Conservation (phyloP, 768 basidiomycete species). For the Strobilomyces echinocephalus region DNA sequence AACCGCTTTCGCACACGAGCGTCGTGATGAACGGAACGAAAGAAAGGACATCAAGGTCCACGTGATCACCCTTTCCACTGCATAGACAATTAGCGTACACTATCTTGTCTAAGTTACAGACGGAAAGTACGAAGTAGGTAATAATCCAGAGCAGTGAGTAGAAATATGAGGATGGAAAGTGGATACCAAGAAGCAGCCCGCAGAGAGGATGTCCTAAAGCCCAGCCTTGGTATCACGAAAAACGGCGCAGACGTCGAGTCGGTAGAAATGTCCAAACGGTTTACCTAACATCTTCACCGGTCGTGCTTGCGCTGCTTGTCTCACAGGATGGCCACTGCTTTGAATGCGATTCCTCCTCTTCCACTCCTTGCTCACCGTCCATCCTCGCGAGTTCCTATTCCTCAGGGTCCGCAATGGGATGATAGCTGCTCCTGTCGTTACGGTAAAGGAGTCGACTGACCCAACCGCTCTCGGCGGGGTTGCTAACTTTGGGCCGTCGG, state of each 20-base stretch:
- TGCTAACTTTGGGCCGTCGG: constrained; percentile 21
- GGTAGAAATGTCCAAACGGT: background rate
- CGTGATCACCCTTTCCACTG: constrained; percentile 6
- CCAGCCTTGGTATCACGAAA: constrained; percentile 5
- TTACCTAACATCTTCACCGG: constrained; percentile 8
- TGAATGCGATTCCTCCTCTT: constrained; percentile 19
- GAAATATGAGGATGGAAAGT: constrained; percentile 27
- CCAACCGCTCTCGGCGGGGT: constrained; percentile 37
- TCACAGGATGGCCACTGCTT: constrained; percentile 14
- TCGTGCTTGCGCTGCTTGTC: constrained; percentile 7
- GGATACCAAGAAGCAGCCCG: constrained; percentile 7
- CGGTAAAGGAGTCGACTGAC: constrained; percentile 47
- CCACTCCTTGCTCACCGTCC: constrained; percentile 32
- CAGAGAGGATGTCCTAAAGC: background rate
- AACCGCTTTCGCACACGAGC: constrained; percentile 19
- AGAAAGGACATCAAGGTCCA: constrained; percentile 25
- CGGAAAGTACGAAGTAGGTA: background rate
- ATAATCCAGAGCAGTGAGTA: constrained; percentile 4
- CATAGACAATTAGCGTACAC: constrained; percentile 6
- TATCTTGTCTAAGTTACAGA: constrained; percentile 13
- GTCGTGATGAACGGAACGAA: constrained; percentile 6
- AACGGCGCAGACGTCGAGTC: constrained; percentile 6
- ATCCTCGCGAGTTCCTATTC: constrained; percentile 60
- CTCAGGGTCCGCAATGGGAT: constrained; percentile 43
- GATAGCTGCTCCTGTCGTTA: constrained; percentile 39